Evolutionary conservation across 495 filamentous ascomycete genomes (phyloP).

Genomic region (Neurospora cerealis): DNA sequence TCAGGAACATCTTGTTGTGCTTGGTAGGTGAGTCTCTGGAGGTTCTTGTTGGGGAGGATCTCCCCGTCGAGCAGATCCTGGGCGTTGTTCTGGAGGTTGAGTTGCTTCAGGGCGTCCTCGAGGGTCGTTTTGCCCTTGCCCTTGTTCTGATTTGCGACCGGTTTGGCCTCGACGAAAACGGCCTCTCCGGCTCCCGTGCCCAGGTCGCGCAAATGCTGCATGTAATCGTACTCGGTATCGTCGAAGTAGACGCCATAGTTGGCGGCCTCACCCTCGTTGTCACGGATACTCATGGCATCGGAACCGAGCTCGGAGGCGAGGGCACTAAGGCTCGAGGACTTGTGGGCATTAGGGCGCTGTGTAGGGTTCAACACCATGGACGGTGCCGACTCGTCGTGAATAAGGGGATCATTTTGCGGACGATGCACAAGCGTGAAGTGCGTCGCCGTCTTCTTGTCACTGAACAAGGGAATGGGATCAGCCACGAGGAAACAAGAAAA

Average conservation of each 20-base stretch:
- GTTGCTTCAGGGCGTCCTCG: constrained; percentile 68
- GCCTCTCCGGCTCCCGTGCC: constrained; percentile 49
- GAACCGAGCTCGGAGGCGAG: constrained; percentile 68
- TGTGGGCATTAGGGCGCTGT: constrained; percentile 27
- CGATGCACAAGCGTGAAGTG: constrained; percentile 92
- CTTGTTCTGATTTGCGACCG: constrained; percentile 56
- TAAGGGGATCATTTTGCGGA: constrained; percentile 90
- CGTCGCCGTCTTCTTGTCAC: constrained; percentile 87
- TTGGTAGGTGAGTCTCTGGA: constrained; percentile 70
- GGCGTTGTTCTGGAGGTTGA: constrained; percentile 49
- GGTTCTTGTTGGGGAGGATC: constrained; percentile 59
- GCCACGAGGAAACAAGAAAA: neutral
- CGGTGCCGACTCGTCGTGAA: constrained; percentile 74
- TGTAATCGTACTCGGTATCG: constrained; percentile 94
- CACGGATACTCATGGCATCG: constrained; percentile 48
- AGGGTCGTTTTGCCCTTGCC: constrained; percentile 53
- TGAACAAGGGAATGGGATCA: constrained; percentile 26
- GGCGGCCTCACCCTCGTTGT: constrained; percentile 93
- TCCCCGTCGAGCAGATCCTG: constrained; percentile 56
- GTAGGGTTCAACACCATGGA: constrained; percentile 66
- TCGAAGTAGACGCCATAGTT: constrained; percentile 80
- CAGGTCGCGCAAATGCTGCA: constrained; percentile 94
- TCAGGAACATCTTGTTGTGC: constrained; percentile 91
- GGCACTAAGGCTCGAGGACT: constrained; percentile 54
- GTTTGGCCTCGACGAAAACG: constrained; percentile 67